Base-by-base conservation (phyloP, 1,284 basidiomycete species). In the Veloboletus limbatus region DNA sequence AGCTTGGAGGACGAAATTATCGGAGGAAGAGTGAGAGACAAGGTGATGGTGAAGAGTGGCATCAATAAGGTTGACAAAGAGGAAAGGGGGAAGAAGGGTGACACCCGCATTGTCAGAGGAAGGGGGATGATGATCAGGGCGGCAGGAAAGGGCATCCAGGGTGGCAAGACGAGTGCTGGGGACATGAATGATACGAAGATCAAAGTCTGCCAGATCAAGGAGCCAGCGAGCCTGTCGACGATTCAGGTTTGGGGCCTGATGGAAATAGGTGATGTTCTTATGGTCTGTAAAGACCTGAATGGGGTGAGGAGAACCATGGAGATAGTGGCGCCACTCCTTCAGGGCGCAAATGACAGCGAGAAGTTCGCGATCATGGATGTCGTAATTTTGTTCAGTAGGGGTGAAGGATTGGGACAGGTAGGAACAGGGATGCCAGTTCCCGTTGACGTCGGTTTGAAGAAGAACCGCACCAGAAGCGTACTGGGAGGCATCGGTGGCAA, bases 81-180 rank as follows among this genome's bases (percentile, higher is more conserved):
- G 30, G 13, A 14, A 8, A 6, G 30, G 10, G 0, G 35, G 34
- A 0, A 43, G 30, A 0, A 43, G 21, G 0, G 18, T 27, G 9
- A 17, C 20, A 1, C n/a, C 25, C 2, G 7, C 4, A 7, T 43
- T 35, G 17, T 33, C 18, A 1, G 6, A 3, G 8, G 27, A 10
- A 5, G 18, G 18, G 3, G 26, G 26, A 11, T 11, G 10, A 8
- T 18, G 25, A 17, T 41, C 20, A 0, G 40, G 8, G 3, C 5
- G 14, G 3, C 6, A 2, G 17, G 72, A 76, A 1, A 80, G 57
- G 0, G 69, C 56, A 49, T 79, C 73, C 0, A 72, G 54, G 24
- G 66, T 62, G 0, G 47, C 48, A 32, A 67, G 69, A 6, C 49
- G 25, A 10, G 52, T 58, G 0, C 76, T 72, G 0, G 72, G 68